phyloP scores from a whole-genome alignment of 176 grass and related monocot species.

The Otatea glauca region DNA sequence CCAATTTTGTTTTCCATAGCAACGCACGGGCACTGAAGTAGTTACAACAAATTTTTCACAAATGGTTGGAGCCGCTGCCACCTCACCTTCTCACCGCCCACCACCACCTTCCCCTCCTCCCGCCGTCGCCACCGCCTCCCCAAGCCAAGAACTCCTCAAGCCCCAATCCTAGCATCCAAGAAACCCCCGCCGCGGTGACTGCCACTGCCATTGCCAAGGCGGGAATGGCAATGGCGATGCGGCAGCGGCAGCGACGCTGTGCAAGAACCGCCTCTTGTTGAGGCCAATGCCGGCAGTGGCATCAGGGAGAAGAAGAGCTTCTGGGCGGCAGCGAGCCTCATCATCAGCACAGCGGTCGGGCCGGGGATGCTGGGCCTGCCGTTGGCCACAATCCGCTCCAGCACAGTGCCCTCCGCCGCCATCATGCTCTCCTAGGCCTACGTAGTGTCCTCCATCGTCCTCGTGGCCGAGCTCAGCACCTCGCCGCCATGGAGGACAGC shows the following conservation, averaged over 20 bases:
- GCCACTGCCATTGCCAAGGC: slow-evolving; percentile 26
- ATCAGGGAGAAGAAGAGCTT: slow-evolving; percentile 57
- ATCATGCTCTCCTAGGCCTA: slow-evolving; percentile 85
- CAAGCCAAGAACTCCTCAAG: background rate
- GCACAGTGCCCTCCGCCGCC: slow-evolving; percentile 57
- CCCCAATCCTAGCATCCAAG: background rate
- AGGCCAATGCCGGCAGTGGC: background rate
- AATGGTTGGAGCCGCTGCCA: no score
- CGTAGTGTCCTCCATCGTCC: slow-evolving; percentile 73
- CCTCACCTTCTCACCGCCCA: slow-evolving; percentile 12
- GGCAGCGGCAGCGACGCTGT: background rate
- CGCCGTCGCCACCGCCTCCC: background rate
- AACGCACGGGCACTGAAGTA: no score
- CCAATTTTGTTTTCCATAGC: no score
- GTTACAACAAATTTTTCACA: no score
- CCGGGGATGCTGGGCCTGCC: slow-evolving; percentile 84
- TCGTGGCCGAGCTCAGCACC: slow-evolving; percentile 83
- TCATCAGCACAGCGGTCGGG: slow-evolving; percentile 76
- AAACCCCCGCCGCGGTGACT: background rate
- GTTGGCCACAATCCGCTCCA: slow-evolving; percentile 74
- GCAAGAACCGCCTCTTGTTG: background rate
- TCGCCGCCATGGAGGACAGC: slow-evolving; percentile 59
- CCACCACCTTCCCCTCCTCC: background rate
- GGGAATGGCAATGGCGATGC: slow-evolving; percentile 45
- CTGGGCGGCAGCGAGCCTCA: slow-evolving; percentile 78